Percentiles rank a stretch among this genome's conserved stretches.
Evolutionary conservation across 441 rosid genomes (phyloP).

Genomic region (Rhodomyrtus psidioides): DNA sequence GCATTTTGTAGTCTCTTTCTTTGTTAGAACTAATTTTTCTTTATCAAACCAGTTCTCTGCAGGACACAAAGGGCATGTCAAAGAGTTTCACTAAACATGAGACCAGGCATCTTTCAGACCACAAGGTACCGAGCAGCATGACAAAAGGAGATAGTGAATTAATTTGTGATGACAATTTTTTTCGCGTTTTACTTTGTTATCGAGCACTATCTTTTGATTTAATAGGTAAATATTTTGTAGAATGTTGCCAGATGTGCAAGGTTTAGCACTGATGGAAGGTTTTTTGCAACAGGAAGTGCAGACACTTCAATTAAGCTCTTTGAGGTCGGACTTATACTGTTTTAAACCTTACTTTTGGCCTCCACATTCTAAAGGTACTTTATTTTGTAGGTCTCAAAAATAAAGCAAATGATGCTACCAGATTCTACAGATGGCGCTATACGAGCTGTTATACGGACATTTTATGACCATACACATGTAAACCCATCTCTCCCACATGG

Average conservation of each 20-base stretch:
- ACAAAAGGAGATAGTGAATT: neutral
- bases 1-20: neutral
- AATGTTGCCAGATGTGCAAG: constrained; percentile 83
- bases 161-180: neutral
- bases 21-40: neutral
- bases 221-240: constrained; percentile 27
- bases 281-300: constrained; percentile 85
- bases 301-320: constrained; percentile 85
- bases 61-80: constrained; percentile 37
- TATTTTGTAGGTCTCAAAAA: constrained; percentile 48
- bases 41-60: constrained; percentile 32
- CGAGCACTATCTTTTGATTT: constrained; percentile 9
- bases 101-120: constrained; percentile 63
- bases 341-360: neutral
- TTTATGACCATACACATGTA: constrained; percentile 79
- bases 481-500: neutral
- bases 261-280: constrained; percentile 81
- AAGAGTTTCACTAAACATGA: constrained; percentile 55
- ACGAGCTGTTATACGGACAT: constrained; percentile 73
- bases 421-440: constrained; percentile 57
- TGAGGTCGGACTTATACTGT: constrained; percentile 28
- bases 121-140: constrained; percentile 36
- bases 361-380: neutral
- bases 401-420: constrained; percentile 74
- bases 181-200: neutral